These are phyloP conservation scores for Fusarium devonianum DNA, from an alignment of 2,329 filamentous ascomycete genomes.

Conservation along the genomic window DNA sequence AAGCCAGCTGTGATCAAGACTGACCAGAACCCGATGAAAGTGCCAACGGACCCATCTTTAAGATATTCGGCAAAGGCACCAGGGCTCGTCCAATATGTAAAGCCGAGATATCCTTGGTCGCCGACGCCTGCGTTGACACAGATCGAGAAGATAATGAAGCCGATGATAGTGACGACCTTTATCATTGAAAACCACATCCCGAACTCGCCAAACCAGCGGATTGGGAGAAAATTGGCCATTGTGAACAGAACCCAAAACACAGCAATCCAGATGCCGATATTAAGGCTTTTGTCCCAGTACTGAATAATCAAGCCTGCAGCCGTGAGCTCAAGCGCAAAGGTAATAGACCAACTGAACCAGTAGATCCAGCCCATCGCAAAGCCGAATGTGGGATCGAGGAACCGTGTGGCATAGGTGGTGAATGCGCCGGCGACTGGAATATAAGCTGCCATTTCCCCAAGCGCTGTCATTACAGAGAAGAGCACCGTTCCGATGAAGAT, in stretches of 20 bases:
- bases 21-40: conserved; percentile 69
- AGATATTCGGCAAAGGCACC: conserved; percentile 46
- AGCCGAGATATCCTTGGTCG: conserved; percentile 65
- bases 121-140: conserved; percentile 70
- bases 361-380: conserved; percentile 46
- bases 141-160: conserved; percentile 68
- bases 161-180: conserved; percentile 71
- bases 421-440: conserved; percentile 78
- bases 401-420: conserved; percentile 78
- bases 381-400: conserved; percentile 79
- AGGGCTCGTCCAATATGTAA: conserved; percentile 65
- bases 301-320: conserved; percentile 77
- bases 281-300: conserved; percentile 74
- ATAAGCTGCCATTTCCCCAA: conserved; percentile 85
- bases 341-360: conserved; percentile 81
- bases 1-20: conserved; percentile 78
- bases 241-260: conserved; percentile 69
- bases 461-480: conserved; percentile 78
- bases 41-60: conserved; percentile 46
- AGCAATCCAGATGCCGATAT: conserved; percentile 79
- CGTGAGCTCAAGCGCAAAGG: conserved; percentile 82
- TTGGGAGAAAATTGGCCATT: conserved; percentile 62
- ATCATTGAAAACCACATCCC: conserved; percentile 68
- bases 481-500: conserved; percentile 72
- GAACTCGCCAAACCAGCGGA: conserved; percentile 70